These are phyloP conservation scores for Stentor roeselii DNA, from an alignment of 73 alveolate species.

Conservation along the genomic window DNA sequence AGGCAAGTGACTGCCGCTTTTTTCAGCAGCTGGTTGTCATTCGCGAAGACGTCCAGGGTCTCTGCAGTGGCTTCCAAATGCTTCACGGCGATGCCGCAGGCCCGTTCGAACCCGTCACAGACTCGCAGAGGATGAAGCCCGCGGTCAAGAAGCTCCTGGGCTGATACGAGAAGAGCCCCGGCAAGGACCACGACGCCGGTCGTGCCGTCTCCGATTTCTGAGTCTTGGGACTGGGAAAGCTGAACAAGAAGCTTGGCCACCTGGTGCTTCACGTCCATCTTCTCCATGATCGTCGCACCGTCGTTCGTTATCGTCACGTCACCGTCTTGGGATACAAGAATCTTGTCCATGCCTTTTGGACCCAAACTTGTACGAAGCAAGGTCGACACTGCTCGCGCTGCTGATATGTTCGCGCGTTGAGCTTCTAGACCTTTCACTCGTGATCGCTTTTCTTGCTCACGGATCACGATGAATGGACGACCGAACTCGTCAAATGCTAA, in stretches of 20 bases:
- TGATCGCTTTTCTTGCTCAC: conserved; percentile 89
- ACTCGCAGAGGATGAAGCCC: conserved; percentile 98
- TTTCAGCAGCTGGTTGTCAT: conserved; percentile 71
- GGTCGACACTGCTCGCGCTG: conserved; percentile 68
- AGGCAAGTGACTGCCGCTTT: conserved; percentile 98
- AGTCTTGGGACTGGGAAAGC: conserved; percentile 95
- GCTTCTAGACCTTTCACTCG: conserved; percentile 87
- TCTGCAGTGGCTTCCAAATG: conserved; percentile 64
- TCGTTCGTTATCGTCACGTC: conserved; percentile 98
- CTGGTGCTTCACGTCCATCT: conserved; percentile 88
- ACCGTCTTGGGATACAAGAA: conserved; percentile 94
- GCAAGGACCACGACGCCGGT: conserved; percentile 99
- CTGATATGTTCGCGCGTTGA: conserved; percentile 59
- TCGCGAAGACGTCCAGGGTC: conserved; percentile 67
- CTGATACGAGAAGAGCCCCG: conserved; percentile 96
- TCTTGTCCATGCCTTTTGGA: conserved; percentile 99
- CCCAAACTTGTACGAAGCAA: conserved; percentile 95
- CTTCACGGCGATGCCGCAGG: conserved; percentile 68
- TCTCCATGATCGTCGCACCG: conserved; percentile 98
- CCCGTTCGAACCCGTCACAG: conserved; percentile 98
- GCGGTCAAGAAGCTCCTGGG: conserved; percentile 83
- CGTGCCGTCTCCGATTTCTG: conserved; percentile 99
- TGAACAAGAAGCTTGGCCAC: conserved; percentile 97
- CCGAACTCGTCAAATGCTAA: conserved; percentile 93
- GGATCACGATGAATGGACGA: conserved; percentile 88